These are phyloP conservation scores for Ascochyta viciae-villosae DNA, from an alignment of 2,329 filamentous ascomycete species.

Conservation along the genomic window DNA sequence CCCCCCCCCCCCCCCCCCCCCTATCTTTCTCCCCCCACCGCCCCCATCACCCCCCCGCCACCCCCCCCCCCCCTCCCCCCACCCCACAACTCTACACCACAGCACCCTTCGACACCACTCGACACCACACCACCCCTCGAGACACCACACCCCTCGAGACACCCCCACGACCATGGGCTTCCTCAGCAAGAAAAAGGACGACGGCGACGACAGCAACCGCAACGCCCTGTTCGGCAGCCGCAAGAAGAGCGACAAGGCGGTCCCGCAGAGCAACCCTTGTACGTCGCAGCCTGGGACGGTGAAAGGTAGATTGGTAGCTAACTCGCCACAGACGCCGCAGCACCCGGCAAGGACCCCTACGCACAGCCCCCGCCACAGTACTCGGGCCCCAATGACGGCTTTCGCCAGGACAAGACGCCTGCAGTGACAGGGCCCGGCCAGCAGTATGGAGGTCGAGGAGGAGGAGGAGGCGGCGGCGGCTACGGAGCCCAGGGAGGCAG, in stretches of 20 bases:
- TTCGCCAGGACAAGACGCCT: constrained; percentile 53
- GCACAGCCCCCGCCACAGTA: constrained; percentile 54
- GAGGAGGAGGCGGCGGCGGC: constrained; percentile 40
- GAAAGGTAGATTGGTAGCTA: not conserved
- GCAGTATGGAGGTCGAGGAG: constrained; percentile 52
- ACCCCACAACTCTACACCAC: too few species aligned
- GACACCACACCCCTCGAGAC: too few species aligned
- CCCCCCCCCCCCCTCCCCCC: too few species aligned
- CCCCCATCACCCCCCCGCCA: too few species aligned
- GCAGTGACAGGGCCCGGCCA: constrained; percentile 51
- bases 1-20: too few species aligned
- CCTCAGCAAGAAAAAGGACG: constrained; percentile 62
- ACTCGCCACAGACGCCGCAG: constrained; percentile 43
- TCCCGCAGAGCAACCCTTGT: constrained; percentile 18
- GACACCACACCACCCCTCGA: not conserved
- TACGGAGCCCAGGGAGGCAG: constrained; percentile 38
- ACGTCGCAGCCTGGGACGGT: constrained; percentile 52
- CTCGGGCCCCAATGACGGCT: constrained; percentile 42
- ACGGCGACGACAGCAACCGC: constrained; percentile 62
- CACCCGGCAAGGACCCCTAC: constrained; percentile 60
- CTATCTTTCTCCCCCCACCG: too few species aligned
- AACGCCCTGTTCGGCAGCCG: constrained; percentile 65
- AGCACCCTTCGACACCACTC: not conserved
- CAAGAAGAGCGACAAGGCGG: constrained; percentile 53
- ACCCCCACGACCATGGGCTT: constrained; percentile 51